Evolutionary conservation across 495 filamentous ascomycete species (phyloP).

Genomic region (Penicillium crystallinum): DNA sequence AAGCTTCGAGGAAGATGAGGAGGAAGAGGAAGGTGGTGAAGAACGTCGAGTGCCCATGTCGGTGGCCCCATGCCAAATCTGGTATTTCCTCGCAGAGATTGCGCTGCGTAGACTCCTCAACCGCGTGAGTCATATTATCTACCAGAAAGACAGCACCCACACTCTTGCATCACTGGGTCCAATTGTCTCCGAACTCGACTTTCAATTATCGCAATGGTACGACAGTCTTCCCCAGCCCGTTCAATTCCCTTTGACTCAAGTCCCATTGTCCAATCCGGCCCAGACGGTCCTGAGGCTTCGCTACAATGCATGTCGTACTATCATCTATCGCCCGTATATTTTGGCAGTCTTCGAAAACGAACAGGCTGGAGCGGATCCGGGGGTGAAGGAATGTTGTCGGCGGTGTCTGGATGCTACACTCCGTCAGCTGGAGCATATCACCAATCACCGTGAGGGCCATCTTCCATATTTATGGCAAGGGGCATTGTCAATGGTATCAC

Average conservation of each 20-base stretch:
- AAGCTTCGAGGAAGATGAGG: conserved; percentile 59
- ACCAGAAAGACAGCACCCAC: conserved; percentile 64
- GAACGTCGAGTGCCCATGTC: conserved; percentile 7
- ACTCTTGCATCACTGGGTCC: conserved; percentile 67
- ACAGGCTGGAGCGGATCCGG: conserved; percentile 58
- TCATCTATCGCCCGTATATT: conserved; percentile 80
- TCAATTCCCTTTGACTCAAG: conserved; percentile 65
- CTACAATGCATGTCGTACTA: conserved; percentile 79
- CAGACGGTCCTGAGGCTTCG: conserved; percentile 74
- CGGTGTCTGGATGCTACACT: conserved; percentile 80
- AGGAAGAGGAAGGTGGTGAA: conserved; percentile 34
- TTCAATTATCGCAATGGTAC: conserved; percentile 80
- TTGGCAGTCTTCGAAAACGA: conserved; percentile 75
- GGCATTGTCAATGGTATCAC: conserved; percentile 73
- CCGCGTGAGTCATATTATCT: conserved; percentile 74
- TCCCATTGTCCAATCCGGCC: conserved; percentile 62
- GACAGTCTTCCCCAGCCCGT: conserved; percentile 66
- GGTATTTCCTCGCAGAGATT: conserved; percentile 82
- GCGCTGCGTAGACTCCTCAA: conserved; percentile 71
- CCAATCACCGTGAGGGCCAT: conserved; percentile 75
- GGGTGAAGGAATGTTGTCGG: conserved; percentile 69
- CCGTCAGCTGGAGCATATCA: conserved; percentile 72
- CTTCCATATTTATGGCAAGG: conserved; percentile 87
- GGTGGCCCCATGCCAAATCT: conserved; percentile 30
- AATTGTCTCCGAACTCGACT: conserved; percentile 73